A percentile compares a stretch with the other conserved stretches of the same genome.
These are phyloP conservation scores for Hibiscus mutabilis DNA, from an alignment of 345 rosid genomes.

Conservation along the genomic window DNA sequence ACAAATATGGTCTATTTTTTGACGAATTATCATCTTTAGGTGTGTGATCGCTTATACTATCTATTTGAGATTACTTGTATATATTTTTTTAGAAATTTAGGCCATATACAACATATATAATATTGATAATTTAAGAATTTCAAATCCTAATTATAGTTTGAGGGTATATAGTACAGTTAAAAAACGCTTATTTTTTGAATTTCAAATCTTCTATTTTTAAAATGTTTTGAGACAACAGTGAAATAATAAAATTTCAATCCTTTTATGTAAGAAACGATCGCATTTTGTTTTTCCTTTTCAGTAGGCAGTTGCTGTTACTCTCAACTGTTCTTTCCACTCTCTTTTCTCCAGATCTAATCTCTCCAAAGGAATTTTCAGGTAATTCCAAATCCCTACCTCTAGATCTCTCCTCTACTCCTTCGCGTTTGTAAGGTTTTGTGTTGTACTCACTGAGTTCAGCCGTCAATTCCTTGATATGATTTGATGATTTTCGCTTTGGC, in stretches of 20 bases:
- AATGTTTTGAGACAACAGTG: no score
- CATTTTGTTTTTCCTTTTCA: neutral
- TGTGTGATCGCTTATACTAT: no score
- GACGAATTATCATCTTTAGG: no score
- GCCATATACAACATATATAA: no score
- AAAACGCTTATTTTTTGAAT: no score
- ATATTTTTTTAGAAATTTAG: no score
- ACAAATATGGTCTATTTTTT: no score
- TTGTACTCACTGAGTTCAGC: neutral
- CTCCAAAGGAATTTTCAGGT: neutral
- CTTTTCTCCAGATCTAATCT: conserved; percentile 9
- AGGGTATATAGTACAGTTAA: no score
- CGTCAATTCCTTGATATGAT: neutral
- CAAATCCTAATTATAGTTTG: no score
- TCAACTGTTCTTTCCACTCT: neutral
- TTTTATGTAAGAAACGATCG: neutral
- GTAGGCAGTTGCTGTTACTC: neutral
- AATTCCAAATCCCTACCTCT: neutral
- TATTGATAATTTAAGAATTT: no score
- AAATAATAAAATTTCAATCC: neutral
- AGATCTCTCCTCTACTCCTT: neutral
- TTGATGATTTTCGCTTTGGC: neutral
- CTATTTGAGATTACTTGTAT: no score
- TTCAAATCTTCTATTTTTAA: no score
- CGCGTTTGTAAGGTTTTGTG: neutral